These are phyloP conservation scores for Fennellomyces sp. DNA, from an alignment of 371 early-diverging fungal genomes.

Conservation along the genomic window DNA sequence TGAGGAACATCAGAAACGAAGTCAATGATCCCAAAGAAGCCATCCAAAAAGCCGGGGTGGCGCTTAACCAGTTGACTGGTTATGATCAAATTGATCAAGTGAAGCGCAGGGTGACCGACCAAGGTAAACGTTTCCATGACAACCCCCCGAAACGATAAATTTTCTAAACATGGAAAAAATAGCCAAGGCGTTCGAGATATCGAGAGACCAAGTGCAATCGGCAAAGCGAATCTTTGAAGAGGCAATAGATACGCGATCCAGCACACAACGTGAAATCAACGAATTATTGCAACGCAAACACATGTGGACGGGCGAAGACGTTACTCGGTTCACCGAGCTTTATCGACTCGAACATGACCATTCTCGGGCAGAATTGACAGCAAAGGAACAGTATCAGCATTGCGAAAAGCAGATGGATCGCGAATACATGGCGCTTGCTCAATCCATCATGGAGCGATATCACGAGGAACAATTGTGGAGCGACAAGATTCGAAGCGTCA, in stretches of 20 bases:
- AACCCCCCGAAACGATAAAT: neutral
- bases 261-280: constrained; percentile 87
- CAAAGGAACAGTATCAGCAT: constrained; percentile 62
- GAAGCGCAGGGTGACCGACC: constrained; percentile 70
- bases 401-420: constrained; percentile 74
- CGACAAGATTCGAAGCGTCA: constrained; percentile 92
- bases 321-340: constrained; percentile 84
- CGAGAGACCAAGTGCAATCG: constrained; percentile 59
- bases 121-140: constrained; percentile 45
- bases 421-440: constrained; percentile 67
- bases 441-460: constrained; percentile 78
- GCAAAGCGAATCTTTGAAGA: constrained; percentile 74
- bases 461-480: constrained; percentile 96
- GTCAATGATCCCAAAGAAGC: constrained; percentile 54
- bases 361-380: constrained; percentile 64
- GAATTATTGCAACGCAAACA: constrained; percentile 88
- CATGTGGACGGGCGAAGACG: constrained; percentile 84
- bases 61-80: constrained; percentile 83
- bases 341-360: constrained; percentile 82
- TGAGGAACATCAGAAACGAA: constrained; percentile 38
- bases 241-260: constrained; percentile 70
- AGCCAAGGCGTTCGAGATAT: constrained; percentile 58
- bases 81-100: constrained; percentile 77
- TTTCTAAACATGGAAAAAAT: constrained; percentile 3
- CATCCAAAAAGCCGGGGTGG: constrained; percentile 44